Percentiles rank a stretch among this genome's conserved stretches.
Conservation (phyloP, 345 rosid species). For the Streptanthus diversifolius region DNA sequence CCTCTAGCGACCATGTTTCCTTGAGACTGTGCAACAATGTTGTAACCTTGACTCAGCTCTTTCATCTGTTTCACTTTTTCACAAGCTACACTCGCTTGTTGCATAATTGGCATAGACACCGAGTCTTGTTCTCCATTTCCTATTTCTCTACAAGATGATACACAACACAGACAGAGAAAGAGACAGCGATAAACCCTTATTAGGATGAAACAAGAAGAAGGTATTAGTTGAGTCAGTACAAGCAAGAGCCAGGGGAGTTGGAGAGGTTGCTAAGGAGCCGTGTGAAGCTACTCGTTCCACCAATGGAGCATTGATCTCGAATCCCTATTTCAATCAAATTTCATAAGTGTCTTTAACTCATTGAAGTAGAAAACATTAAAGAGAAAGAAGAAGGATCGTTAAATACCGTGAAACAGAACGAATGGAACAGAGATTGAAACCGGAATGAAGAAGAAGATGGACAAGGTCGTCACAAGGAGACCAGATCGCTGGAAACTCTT, state of each 20-base stretch:
- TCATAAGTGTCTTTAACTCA: neutral
- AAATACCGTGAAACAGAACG: conserved; percentile 61
- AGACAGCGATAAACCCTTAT: neutral
- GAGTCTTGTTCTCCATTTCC: conserved; percentile 79
- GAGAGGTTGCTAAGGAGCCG: conserved; percentile 51
- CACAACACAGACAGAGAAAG: neutral
- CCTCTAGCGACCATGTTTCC: conserved; percentile 87
- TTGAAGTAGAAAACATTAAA: neutral
- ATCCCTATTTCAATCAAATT: conserved; percentile 45
- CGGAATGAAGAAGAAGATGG: conserved; percentile 33
- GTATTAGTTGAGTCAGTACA: conserved; percentile 35
- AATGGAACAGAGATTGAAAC: conserved; percentile 57
- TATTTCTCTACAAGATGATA: conserved; percentile 55
- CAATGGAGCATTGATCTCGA: conserved; percentile 60
- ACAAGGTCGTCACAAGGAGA: conserved; percentile 31
- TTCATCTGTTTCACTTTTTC: conserved; percentile 62
- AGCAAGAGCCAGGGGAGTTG: conserved; percentile 69
- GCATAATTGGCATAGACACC: conserved; percentile 63
- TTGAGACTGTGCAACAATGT: conserved; percentile 82
- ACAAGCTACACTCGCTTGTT: conserved; percentile 28
- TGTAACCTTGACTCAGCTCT: conserved; percentile 66
- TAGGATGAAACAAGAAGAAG: conserved; percentile 1
- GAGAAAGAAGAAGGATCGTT: neutral
- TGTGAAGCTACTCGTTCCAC: conserved; percentile 53
- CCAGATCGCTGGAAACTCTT: neutral